phyloP scores from a whole-genome alignment of 2,329 filamentous ascomycete genomes.

The Talaromyces sp. region DNA sequence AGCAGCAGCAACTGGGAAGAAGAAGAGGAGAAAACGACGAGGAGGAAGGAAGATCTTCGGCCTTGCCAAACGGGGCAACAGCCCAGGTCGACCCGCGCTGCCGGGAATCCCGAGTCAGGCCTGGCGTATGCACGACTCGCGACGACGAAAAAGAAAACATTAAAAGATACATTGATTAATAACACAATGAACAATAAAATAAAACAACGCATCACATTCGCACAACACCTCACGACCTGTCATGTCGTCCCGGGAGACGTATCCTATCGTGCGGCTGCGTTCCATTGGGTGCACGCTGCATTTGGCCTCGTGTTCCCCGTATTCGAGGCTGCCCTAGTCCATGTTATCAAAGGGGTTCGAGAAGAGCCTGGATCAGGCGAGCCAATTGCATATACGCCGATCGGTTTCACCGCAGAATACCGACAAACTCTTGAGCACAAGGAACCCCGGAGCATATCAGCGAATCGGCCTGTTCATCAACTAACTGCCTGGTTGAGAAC shows the following conservation, averaged over 20 bases:
- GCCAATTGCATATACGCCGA: neutral
- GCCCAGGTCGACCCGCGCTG: neutral
- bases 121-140: neutral
- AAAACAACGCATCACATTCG: neutral
- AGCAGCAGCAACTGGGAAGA: neutral
- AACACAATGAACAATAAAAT: neutral
- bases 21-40: neutral
- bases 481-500: neutral
- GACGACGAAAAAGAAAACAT: neutral
- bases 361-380: neutral
- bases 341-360: neutral
- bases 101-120: neutral
- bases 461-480: neutral
- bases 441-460: neutral
- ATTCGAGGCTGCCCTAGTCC: neutral
- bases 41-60: neutral
- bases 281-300: neutral
- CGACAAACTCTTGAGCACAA: neutral
- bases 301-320: neutral
- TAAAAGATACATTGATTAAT: neutral
- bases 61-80: neutral
- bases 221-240: neutral
- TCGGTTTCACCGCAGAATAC: neutral
- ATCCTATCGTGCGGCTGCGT: neutral
- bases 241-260: neutral